Evolutionary conservation across 345 rosid species (phyloP), one percentile per base, ranked within the genome.

Genomic region (Kernera saxatilis): DNA sequence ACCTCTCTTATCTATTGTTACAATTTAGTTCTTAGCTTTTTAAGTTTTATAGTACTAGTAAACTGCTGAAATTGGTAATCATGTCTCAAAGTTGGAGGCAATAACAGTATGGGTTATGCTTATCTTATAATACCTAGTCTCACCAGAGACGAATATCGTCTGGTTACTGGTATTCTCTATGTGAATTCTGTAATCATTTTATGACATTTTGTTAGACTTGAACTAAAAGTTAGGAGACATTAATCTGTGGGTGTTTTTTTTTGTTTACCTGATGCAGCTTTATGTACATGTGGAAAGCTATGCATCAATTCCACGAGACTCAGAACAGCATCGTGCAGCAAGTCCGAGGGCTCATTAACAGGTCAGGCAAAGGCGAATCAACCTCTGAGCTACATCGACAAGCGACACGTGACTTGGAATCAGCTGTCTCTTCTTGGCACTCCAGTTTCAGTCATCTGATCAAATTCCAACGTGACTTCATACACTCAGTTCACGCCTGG

Each of bases 281-380:
- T 71, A 89, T 88, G 98, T 89, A 89, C 78, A 87, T 93, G 98
- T 93, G 98, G 98, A 86, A 64, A 72, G 81, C 89, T 5, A 91
- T 91, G 98, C 82, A 93, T 69, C 90, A 87, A 55, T 84, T 68
- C 81, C 98, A 93, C 46, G 95, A 93, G 78, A 77, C 86, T 59
- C 97, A 93, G 81, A 88, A 73, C 72, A 74, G 75, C 80, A 86
- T 91, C 13, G 97, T 93, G 66, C 95, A 91, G 82, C 98, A 93
- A 81, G 97, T 91, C 13, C 81, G 83, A 26, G 98, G 97, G 37
- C 97, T 93, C 41, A 81, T 89, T 66, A 84, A 85, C 83, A 84
- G 32, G 67, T 78, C 94, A 21, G 77, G 78, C 50, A 91, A 73
- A 72, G 96, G 97, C 6, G 84, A 89, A 75, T 89, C 95, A 39